Evolutionary conservation across 2,329 filamentous ascomycete species (phyloP).

Genomic region (Fusarium sarcochroum): DNA sequence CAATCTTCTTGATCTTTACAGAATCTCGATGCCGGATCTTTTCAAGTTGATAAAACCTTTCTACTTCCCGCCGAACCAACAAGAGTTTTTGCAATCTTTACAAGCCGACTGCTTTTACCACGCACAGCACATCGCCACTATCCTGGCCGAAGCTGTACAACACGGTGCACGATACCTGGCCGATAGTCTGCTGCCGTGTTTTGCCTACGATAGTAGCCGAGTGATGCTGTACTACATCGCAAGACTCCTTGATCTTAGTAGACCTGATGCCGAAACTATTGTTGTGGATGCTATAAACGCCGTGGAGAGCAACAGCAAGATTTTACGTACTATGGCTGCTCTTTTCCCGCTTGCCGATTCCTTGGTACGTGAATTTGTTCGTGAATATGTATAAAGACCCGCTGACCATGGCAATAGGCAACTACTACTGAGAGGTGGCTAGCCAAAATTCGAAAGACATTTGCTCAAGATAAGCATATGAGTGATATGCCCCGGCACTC

Average conservation of each 20-base stretch:
- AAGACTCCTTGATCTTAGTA: conserved; percentile 56
- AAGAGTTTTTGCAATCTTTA: conserved; percentile 54
- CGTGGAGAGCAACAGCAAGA: conserved; percentile 57
- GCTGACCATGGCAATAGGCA: conserved; percentile 46
- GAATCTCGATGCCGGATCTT: conserved; percentile 61
- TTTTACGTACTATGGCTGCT: conserved; percentile 55
- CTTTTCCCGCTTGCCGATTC: conserved; percentile 58
- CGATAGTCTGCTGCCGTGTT: conserved; percentile 62
- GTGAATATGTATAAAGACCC: not conserved
- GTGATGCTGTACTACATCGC: conserved; percentile 65
- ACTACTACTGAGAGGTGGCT: conserved; percentile 58
- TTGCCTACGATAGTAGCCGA: conserved; percentile 62
- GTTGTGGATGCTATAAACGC: conserved; percentile 57
- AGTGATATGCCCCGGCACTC: conserved; percentile 41
- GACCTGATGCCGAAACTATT: conserved; percentile 53
- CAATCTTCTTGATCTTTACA: conserved; percentile 62
- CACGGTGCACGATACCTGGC: conserved; percentile 59
- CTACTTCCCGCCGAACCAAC: conserved; percentile 57
- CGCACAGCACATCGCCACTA: conserved; percentile 56
- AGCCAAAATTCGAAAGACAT: conserved; percentile 54
- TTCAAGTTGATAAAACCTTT: conserved; percentile 60
- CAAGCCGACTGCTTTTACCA: conserved; percentile 58
- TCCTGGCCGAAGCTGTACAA: conserved; percentile 57
- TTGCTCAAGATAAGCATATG: conserved; percentile 48
- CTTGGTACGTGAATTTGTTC: conserved; percentile 49